These are phyloP conservation scores for Komagataella pastoris DNA, from an alignment of 805 yeast genomes.

Conservation along the genomic window DNA sequence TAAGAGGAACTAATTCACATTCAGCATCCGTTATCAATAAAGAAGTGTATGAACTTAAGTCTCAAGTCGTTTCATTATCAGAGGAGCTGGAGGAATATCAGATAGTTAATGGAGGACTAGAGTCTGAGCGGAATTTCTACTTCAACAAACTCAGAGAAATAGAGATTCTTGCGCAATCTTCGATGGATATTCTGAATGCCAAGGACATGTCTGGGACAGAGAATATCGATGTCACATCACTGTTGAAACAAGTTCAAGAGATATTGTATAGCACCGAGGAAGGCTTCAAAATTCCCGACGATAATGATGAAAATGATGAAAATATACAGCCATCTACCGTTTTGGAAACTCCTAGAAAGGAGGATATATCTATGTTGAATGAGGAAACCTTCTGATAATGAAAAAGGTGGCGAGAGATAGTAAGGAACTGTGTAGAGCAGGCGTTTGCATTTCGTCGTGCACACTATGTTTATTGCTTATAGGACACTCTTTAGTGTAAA, in stretches of 20 bases:
- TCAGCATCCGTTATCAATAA: slow-evolving; percentile 12
- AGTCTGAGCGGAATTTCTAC: slow-evolving; percentile 81
- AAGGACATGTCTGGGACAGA: slow-evolving; percentile 21
- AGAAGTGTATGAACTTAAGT: slow-evolving; percentile 33
- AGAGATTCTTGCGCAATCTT: slow-evolving; percentile 64
- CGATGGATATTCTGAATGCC: slow-evolving; percentile 29
- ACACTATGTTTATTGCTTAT: neutral
- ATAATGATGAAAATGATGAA: slow-evolving; percentile 12
- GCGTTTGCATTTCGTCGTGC: neutral
- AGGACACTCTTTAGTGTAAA: neutral
- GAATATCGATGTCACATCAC: slow-evolving; percentile 17
- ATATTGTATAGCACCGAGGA: slow-evolving; percentile 74
- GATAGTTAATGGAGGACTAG: slow-evolving; percentile 50
- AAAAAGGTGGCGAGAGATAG: neutral
- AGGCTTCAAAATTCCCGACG: slow-evolving; percentile 57
- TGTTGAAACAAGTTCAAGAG: slow-evolving; percentile 52
- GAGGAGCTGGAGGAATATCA: slow-evolving; percentile 44
- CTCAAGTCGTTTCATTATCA: slow-evolving; percentile 23
- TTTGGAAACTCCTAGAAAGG: neutral
- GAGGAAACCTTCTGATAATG: slow-evolving; percentile 6
- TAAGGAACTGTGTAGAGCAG: neutral
- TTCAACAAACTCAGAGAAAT: slow-evolving; percentile 82
- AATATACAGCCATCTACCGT: slow-evolving; percentile 6
- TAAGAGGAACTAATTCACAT: neutral
- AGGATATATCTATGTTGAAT: slow-evolving; percentile 5